Evolutionary conservation across 2,329 filamentous ascomycete genomes (phyloP).

Genomic region (Phaeomoniella chlamydospora): DNA sequence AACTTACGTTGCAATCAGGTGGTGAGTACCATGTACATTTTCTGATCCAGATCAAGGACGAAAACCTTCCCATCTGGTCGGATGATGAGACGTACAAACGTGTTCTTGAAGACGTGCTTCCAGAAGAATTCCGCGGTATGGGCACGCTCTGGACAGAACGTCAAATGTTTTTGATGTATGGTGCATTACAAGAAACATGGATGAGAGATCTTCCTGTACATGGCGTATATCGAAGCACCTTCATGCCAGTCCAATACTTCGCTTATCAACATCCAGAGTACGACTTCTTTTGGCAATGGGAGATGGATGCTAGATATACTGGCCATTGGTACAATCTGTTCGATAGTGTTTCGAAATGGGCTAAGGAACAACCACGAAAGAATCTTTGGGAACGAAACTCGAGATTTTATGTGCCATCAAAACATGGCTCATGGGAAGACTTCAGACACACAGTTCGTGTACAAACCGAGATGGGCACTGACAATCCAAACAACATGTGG

Average conservation of each 20-base stretch:
- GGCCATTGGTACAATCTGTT: constrained; percentile 72
- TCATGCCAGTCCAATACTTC: constrained; percentile 93
- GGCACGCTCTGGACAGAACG: constrained; percentile 87
- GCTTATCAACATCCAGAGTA: constrained; percentile 79
- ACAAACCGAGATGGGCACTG: constrained; percentile 56
- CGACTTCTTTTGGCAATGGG: constrained; percentile 89
- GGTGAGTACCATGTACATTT: constrained; percentile 76
- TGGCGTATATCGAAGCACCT: constrained; percentile 80
- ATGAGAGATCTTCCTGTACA: constrained; percentile 63
- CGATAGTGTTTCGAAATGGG: constrained; percentile 54
- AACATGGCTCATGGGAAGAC: constrained; percentile 67
- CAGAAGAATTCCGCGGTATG: constrained; percentile 76
- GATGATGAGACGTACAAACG: constrained; percentile 59
- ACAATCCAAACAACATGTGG: constrained; percentile 55
- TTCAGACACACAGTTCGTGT: constrained; percentile 65
- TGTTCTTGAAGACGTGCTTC: constrained; percentile 55
- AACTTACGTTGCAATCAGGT: constrained; percentile 62
- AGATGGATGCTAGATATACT: constrained; percentile 84
- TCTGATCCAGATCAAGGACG: constrained; percentile 70
- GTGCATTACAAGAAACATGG: constrained; percentile 69
- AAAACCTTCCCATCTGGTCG: constrained; percentile 66
- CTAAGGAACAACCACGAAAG: constrained; percentile 59
- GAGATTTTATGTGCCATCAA: constrained; percentile 61
- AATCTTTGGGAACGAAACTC: constrained; percentile 69
- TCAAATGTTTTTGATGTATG: constrained; percentile 83